Percentiles rank a stretch among this genome's conserved stretches.
Conservation (phyloP, 2,329 filamentous ascomycete species). For the Cytospora leucostoma region DNA sequence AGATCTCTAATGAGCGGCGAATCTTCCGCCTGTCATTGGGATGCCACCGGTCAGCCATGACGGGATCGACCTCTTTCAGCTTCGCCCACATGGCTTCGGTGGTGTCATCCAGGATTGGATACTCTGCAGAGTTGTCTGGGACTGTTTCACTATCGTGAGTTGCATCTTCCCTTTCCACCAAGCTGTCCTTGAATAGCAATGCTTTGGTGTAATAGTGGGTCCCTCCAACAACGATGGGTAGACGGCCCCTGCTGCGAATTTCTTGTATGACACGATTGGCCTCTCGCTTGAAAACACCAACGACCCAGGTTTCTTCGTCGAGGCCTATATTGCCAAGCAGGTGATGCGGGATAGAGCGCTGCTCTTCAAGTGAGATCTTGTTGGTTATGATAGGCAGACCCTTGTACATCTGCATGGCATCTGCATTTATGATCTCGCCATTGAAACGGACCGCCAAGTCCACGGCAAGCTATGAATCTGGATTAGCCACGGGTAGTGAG, state of each 20-base stretch:
- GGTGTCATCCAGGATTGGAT: conserved; percentile 71
- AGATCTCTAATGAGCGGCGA: conserved; percentile 85
- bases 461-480: conserved; percentile 70
- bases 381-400: conserved; percentile 95
- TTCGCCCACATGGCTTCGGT: conserved; percentile 72
- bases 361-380: conserved; percentile 76
- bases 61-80: conserved; percentile 78
- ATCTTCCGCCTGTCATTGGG: conserved; percentile 92
- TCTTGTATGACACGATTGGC: conserved; percentile 71
- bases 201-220: conserved; percentile 95
- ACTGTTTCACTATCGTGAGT: background rate
- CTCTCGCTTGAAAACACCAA: conserved; percentile 73
- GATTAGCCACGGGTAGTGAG: background rate
- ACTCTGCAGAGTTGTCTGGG: conserved; percentile 45
- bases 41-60: conserved; percentile 91
- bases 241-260: conserved; percentile 73
- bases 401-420: conserved; percentile 96
- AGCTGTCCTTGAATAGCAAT: conserved; percentile 75
- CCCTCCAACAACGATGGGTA: conserved; percentile 90
- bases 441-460: conserved; percentile 81
- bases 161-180: conserved; percentile 48
- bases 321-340: conserved; percentile 77
- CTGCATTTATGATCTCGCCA: conserved; percentile 94
- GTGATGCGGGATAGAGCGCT: conserved; percentile 81
- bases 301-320: conserved; percentile 79